Evolutionary conservation across 2,329 filamentous ascomycete genomes (phyloP).

Genomic region (Talaromyces verruculosus): DNA sequence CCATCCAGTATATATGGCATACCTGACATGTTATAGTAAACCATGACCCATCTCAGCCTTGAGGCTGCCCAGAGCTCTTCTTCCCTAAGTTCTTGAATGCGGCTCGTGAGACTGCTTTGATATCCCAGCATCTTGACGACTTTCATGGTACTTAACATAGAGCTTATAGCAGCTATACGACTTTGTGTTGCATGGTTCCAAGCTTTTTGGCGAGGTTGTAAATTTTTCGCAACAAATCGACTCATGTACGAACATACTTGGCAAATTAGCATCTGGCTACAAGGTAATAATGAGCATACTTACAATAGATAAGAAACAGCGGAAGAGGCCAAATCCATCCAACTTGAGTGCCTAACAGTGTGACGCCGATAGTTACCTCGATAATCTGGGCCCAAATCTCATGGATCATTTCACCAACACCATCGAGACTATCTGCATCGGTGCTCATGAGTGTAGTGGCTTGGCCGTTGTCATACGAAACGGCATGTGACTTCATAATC

Average conservation of each 20-base stretch:
- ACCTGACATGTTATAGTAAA: constrained; percentile 43
- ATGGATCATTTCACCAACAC: constrained; percentile 42
- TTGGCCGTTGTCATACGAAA: constrained; percentile 36
- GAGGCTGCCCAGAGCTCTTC: constrained; percentile 44
- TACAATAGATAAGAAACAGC: constrained; percentile 40
- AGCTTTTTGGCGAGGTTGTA: constrained; percentile 41
- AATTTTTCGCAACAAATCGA: constrained; percentile 37
- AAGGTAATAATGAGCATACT: constrained; percentile 17
- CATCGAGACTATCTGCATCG: constrained; percentile 46
- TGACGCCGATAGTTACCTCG: constrained; percentile 49
- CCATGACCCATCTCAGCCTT: constrained; percentile 41
- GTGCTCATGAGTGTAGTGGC: constrained; percentile 49
- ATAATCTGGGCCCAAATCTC: constrained; percentile 48
- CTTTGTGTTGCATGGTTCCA: constrained; percentile 54
- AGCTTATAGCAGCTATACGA: constrained; percentile 50
- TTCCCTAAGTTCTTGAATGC: constrained; percentile 40
- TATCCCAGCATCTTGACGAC: constrained; percentile 53
- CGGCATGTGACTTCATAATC: constrained; percentile 32
- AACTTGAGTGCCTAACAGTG: constrained; percentile 42
- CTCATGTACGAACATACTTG: constrained; percentile 37
- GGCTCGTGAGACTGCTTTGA: constrained; percentile 39
- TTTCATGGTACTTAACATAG: constrained; percentile 53
- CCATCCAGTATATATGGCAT: constrained; percentile 17
- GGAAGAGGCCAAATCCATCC: constrained; percentile 47
- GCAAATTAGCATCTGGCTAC: background rate